Base-by-base conservation (phyloP, 306 rosid genomes). In the Psophocarpus tetragonolobus region DNA sequence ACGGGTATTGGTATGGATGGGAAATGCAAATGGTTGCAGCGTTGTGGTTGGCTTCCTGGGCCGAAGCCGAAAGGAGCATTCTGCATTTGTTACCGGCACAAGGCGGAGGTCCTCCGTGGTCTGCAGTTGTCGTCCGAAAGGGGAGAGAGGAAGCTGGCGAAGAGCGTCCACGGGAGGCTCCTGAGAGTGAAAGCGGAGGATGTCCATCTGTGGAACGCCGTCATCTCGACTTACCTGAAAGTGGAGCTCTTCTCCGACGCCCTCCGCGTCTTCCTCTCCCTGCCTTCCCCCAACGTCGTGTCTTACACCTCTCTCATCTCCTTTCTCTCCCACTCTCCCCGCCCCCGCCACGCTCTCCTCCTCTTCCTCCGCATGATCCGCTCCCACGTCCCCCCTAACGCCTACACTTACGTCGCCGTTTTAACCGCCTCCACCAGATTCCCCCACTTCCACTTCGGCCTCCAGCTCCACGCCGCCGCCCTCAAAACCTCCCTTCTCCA, bases 261-360 rank as follows among this genome's bases (percentile, higher is more conserved):
- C 11, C 64, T 78, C 53, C 50, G 53, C 50, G 80, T 88, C 12
- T 90, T 94, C 62, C 63, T 58, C 64, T 78, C 83, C 23, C 90
- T 91, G 58, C 33, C 86, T 7, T 73, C 77, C 71, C 95, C 93
- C 6, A 84, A 80, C 79, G 84, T 90, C 6, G 87, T 87, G 69
- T 87, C 96, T 14, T 90, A 77, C 75, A 84, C 98, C 0, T 21
- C 93, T 5, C 68, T 94, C 73, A 85, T 94, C 56, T 94, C 98
- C 41, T 90, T 84, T 6, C 85, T 94, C 53, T 85, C 97, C 33
- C 90, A 94, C 74, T 87, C 91, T 17, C 78, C 54, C 30, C 84
- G 84, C 8, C 86, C 79, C 80, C 81, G 13, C 14, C 82, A 88
- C n/a, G 95, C 98, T 0, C 47, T 89, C 30, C 80, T 76, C 66